Evolutionary conservation across 2,329 filamentous ascomycete species (phyloP).

Genomic region (Xylariales sp.): DNA sequence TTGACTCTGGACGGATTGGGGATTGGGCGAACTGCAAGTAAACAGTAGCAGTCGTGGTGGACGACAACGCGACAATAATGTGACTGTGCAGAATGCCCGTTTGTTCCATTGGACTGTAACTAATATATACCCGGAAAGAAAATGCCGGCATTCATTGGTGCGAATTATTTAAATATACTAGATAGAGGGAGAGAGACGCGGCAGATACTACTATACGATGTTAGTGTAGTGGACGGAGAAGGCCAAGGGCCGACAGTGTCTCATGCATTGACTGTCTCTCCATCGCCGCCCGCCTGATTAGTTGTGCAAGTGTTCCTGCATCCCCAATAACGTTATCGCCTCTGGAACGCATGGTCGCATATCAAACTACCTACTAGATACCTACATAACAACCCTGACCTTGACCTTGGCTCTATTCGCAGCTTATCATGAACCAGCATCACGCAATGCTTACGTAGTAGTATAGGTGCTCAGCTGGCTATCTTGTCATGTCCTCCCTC

Average conservation of each 20-base stretch:
- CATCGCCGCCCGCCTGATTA: conserved; percentile 26
- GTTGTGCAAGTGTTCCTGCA: conserved; percentile 31
- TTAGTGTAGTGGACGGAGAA: background rate
- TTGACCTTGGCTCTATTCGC: conserved; percentile 18
- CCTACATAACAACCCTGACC: conserved; percentile 4
- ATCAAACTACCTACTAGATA: background rate
- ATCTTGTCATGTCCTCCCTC: conserved; percentile 15
- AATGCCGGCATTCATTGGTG: conserved; percentile 18
- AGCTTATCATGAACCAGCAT: conserved; percentile 22
- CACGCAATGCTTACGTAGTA: conserved; percentile 12
- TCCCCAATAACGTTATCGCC: conserved; percentile 29
- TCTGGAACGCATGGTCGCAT: conserved; percentile 17
- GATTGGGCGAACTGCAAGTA: background rate
- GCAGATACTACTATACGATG: background rate
- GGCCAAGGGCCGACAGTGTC: conserved; percentile 14
- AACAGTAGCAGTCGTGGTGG: background rate
- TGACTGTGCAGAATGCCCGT: conserved; percentile 4
- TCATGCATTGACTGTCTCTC: conserved; percentile 16
- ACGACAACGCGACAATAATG: background rate
- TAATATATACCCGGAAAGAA: conserved; percentile 5
- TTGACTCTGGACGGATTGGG: background rate
- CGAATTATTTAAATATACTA: conserved; percentile 19
- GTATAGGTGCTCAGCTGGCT: background rate
- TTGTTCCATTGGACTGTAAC: background rate
- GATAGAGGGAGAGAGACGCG: conserved; percentile 1